Evolutionary conservation across 345 rosid species (phyloP).

Genomic region (Brassica cretica): DNA sequence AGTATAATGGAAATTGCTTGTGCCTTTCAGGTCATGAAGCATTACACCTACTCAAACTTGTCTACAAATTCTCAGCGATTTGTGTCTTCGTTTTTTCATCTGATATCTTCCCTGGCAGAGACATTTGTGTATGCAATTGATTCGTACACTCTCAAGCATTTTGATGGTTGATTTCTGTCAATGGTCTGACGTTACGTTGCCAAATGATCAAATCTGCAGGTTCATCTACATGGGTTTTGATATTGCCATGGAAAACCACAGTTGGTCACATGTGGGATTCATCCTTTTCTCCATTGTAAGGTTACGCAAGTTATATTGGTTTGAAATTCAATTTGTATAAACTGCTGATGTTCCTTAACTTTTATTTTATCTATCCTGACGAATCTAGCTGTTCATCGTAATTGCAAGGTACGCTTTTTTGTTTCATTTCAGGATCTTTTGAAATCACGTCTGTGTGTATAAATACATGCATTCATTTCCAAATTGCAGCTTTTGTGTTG

Average conservation of each 20-base stretch:
- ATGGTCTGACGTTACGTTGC: constrained; percentile 24
- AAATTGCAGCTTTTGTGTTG: neutral
- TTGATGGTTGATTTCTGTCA: constrained; percentile 14
- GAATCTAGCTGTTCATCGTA: constrained; percentile 66
- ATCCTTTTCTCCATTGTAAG: constrained; percentile 81
- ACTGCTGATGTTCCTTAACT: constrained; percentile 53
- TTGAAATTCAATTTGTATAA: constrained; percentile 15
- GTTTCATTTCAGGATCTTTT: neutral
- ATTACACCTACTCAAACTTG: constrained; percentile 85
- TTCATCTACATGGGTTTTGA: constrained; percentile 99
- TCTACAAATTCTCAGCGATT: constrained; percentile 90
- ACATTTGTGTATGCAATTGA: constrained; percentile 70
- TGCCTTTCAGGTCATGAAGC: constrained; percentile 75
- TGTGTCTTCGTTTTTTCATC: constrained; percentile 88
- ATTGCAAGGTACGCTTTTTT: constrained; percentile 72
- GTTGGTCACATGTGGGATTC: constrained; percentile 98
- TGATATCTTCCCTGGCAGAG: constrained; percentile 98
- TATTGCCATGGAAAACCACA: constrained; percentile 97
- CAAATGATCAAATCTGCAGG: constrained; percentile 52
- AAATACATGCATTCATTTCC: neutral
- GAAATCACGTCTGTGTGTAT: neutral
- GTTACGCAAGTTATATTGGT: constrained; percentile 7
- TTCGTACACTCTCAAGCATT: constrained; percentile 7
- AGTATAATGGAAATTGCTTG: neutral
- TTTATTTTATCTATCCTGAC: constrained; percentile 13